Percentiles rank a stretch among this genome's conserved stretches.
phyloP scores from a whole-genome alignment of 768 basidiomycete genomes.

The Gymnopilus junonius region DNA sequence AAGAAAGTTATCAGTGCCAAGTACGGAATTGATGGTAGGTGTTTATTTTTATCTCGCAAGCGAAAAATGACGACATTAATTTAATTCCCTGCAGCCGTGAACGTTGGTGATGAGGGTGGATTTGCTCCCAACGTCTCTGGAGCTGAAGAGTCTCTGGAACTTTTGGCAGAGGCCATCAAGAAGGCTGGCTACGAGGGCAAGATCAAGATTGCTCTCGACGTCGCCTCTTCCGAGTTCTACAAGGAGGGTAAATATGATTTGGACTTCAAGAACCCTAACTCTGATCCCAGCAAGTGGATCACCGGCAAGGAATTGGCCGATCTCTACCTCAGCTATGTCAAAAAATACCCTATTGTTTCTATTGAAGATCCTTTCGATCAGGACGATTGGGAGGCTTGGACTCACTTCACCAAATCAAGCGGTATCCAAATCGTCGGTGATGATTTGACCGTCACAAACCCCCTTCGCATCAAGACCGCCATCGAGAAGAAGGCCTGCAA shows the following conservation, averaged over 20 bases:
- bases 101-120: constrained; percentile 99
- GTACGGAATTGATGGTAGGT: constrained; percentile 95
- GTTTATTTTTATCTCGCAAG: constrained; percentile 13
- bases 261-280: constrained; percentile 99
- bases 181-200: constrained; percentile 99
- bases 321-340: constrained; percentile 81
- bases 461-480: constrained; percentile 94
- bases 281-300: constrained; percentile 96
- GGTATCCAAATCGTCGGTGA: constrained; percentile 94
- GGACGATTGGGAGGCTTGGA: constrained; percentile 99
- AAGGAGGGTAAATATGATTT: constrained; percentile 99
- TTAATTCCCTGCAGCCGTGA: constrained; percentile 69
- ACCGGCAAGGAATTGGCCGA: constrained; percentile 91
- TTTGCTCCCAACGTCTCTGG: constrained; percentile 98
- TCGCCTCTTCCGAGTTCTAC: constrained; percentile 99
- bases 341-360: constrained; percentile 96
- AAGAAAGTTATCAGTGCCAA: constrained; percentile 99
- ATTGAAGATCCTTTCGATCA: constrained; percentile 99
- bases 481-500: constrained; percentile 99
- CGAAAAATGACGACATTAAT: constrained; percentile 15
- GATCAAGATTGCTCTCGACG: constrained; percentile 98
- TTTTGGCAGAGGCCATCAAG: constrained; percentile 94
- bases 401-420: constrained; percentile 81
- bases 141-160: constrained; percentile 96
- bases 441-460: constrained; percentile 98